Base-by-base conservation (phyloP, 345 rosid species). In the Lumnitzera racemosa region DNA sequence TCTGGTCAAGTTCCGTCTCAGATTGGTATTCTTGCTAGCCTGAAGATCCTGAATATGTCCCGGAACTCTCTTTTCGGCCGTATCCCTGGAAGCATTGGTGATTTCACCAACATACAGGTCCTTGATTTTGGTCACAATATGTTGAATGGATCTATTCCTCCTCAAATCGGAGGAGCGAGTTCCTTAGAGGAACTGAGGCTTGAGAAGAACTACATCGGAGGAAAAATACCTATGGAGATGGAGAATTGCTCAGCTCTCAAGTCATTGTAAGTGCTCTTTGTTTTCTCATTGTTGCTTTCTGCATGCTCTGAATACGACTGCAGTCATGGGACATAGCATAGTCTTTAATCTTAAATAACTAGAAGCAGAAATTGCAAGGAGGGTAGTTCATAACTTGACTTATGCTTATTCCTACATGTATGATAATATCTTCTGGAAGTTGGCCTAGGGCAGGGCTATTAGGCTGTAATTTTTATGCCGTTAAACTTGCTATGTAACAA, bases 131-230 rank as follows among this genome's bases (percentile, higher is more conserved):
- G 98, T 68, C 16, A 29, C 64, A 92, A 92, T 71, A 56, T 57
- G 75, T 68, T 92, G 50, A 84, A 84, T 61, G 97, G 91, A 48
- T 80, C 82, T 63, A 64, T 92, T 70, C 97, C 98, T 61, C 71
- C 65, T 29, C 81, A 76, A 54, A 80, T 91, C 24, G 98, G 91
- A 36, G 86, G 78, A 61, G 85, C 86, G 15, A 57, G 64, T 67
- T 82, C 84, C 4, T 74, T 89, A 31, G 79, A 69, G 76, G 76
- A 77, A 59, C 72, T 91, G 67, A 64, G 77, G 58, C 72, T 91
- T 56, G 86, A 85, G 53, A 76, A 73, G 65, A 91, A 91, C 67
- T 78, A 61, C 16, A 67, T 91, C 4, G 76, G 81, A 17, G 98
- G 98, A 55, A 74, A 82, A 60, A 83, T 91, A 63, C 96, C 96